Evolutionary conservation across 148 eudicot species (phyloP).

Genomic region (Limonium bicolor): DNA sequence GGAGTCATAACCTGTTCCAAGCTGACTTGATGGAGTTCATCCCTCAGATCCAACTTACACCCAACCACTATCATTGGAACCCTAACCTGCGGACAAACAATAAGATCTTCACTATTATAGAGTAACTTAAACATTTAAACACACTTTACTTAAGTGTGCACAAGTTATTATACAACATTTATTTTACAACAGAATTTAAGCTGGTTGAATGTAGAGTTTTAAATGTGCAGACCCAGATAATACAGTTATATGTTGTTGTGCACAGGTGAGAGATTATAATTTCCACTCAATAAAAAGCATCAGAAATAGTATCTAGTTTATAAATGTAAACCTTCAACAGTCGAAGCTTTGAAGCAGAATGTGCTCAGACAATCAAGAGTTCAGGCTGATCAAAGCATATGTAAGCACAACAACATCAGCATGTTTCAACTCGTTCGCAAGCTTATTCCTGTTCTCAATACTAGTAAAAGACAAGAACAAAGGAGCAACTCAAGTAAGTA

Average conservation of each 20-base stretch:
- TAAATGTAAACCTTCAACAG: constrained; percentile 49
- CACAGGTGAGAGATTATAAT: too few relatives aligned
- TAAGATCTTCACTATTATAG: background rate
- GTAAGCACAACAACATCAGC: constrained; percentile 95
- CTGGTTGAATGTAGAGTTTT: too few relatives aligned
- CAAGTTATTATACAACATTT: too few relatives aligned
- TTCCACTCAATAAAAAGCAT: too few relatives aligned
- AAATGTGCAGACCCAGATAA: too few relatives aligned
- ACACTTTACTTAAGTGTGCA: too few relatives aligned
- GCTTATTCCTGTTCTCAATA: constrained; percentile 50
- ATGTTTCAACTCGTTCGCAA: constrained; percentile 58
- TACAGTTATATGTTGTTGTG: background rate
- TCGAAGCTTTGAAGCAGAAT: constrained; percentile 86
- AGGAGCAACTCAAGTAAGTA: too few relatives aligned
- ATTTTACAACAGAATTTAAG: too few relatives aligned
- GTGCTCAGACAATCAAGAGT: constrained; percentile 78
- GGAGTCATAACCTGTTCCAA: constrained; percentile 94
- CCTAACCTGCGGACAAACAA: constrained; percentile 38
- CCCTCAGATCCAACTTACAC: constrained; percentile 86
- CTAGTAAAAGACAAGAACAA: too few relatives aligned
- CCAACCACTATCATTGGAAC: constrained; percentile 96
- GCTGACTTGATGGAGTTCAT: constrained; percentile 56
- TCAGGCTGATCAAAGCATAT: constrained; percentile 73
- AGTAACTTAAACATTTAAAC: too few relatives aligned
- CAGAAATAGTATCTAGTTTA: background rate